Conservation (phyloP, 1,284 basidiomycete genomes). For the Cystobasidiaceae sp. region DNA sequence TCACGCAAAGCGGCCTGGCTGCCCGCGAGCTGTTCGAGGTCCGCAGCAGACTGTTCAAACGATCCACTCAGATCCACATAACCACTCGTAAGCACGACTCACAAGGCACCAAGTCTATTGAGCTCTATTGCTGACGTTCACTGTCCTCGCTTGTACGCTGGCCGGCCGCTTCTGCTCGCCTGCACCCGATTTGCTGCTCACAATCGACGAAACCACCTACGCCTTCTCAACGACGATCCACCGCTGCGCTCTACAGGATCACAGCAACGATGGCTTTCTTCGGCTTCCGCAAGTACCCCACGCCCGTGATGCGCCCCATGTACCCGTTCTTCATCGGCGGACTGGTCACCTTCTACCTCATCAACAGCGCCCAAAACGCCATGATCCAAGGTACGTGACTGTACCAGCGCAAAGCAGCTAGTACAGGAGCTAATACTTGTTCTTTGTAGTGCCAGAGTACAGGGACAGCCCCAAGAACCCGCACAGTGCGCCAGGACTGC, state of each 20-base stretch:
- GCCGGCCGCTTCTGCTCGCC: neutral
- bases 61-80: too few relatives aligned
- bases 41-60: too few relatives aligned
- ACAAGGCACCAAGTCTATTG: neutral
- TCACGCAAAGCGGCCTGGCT: too few relatives aligned
- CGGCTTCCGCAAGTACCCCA: conserved; percentile 32
- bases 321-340: conserved; percentile 42
- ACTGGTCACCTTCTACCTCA: conserved; percentile 41
- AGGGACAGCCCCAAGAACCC: conserved; percentile 37
- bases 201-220: neutral
- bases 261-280: conserved; percentile 18
- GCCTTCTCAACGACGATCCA: neutral
- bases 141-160: neutral
- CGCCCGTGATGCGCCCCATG: conserved; percentile 32
- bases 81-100: neutral
- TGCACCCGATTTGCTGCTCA: neutral
- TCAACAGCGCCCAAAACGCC: conserved; percentile 36
- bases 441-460: conserved; percentile 34
- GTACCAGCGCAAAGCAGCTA: neutral
- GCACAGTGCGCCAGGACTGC: conserved; percentile 12
- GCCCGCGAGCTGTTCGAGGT: too few relatives aligned
- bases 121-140: neutral
- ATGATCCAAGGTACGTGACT: conserved; percentile 35
- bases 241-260: neutral
- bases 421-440: neutral